These are phyloP conservation scores for Myxozyma neotropica DNA, from an alignment of 805 yeast species.

Conservation along the genomic window DNA sequence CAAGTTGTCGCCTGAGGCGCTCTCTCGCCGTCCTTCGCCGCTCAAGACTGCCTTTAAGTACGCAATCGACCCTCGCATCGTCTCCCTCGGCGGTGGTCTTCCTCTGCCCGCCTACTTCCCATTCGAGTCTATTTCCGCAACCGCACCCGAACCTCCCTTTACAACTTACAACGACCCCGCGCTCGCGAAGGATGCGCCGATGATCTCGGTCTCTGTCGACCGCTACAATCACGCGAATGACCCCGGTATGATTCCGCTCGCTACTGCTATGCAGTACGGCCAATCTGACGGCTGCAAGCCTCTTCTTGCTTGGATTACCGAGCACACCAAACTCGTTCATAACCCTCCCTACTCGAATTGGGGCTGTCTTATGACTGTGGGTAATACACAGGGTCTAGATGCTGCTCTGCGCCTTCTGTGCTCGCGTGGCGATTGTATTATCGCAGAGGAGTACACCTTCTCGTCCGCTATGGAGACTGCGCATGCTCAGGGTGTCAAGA, in stretches of 20 bases:
- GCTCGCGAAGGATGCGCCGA: slow-evolving; percentile 32
- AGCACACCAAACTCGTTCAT: slow-evolving; percentile 58
- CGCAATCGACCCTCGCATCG: slow-evolving; percentile 70
- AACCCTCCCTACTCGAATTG: slow-evolving; percentile 63
- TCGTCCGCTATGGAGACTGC: slow-evolving; percentile 74
- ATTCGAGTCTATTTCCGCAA: slow-evolving; percentile 71
- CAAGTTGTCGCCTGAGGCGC: slow-evolving; percentile 75
- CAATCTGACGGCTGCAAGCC: slow-evolving; percentile 78
- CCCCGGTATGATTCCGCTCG: slow-evolving; percentile 67
- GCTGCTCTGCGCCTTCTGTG: slow-evolving; percentile 75
- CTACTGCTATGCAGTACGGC: slow-evolving; percentile 92
- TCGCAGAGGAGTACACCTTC: slow-evolving; percentile 78
- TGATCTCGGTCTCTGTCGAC: slow-evolving; percentile 43
- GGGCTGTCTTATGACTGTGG: slow-evolving; percentile 71
- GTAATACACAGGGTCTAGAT: slow-evolving; percentile 92
- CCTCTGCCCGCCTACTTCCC: slow-evolving; percentile 93
- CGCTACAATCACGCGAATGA: slow-evolving; percentile 49
- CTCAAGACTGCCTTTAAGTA: slow-evolving; percentile 83
- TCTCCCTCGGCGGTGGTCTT: slow-evolving; percentile 93
- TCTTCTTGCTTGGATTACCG: slow-evolving; percentile 64
- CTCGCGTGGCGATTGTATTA: slow-evolving; percentile 64
- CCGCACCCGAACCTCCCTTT: slow-evolving; percentile 79
- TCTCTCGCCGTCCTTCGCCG: slow-evolving; percentile 73
- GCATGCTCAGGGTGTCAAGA: slow-evolving; percentile 58
- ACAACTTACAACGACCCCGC: slow-evolving; percentile 59